These are phyloP conservation scores for Podospora australis DNA, from an alignment of 495 filamentous ascomycete species.

Conservation along the genomic window DNA sequence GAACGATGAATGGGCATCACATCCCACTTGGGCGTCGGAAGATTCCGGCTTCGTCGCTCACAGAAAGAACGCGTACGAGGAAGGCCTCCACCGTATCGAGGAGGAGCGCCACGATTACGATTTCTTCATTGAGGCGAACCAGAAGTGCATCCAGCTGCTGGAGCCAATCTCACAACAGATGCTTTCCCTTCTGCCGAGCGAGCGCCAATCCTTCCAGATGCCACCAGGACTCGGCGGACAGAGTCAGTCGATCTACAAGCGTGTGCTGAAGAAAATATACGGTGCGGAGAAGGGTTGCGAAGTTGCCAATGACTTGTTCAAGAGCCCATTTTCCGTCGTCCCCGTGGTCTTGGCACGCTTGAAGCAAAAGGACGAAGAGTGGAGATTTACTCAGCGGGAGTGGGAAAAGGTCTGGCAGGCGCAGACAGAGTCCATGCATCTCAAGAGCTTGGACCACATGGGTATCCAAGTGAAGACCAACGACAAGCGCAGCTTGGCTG, in stretches of 20 bases:
- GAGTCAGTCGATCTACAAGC: slow-evolving; percentile 91
- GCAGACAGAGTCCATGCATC: slow-evolving; percentile 86
- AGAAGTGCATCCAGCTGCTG: slow-evolving; percentile 86
- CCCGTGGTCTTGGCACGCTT: slow-evolving; percentile 80
- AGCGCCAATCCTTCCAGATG: slow-evolving; percentile 66
- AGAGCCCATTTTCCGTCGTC: slow-evolving; percentile 71
- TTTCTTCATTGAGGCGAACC: slow-evolving; percentile 91
- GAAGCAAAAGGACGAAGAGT: slow-evolving; percentile 92
- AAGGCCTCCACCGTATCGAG: slow-evolving; percentile 89
- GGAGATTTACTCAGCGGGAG: slow-evolving; percentile 91
- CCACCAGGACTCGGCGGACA: slow-evolving; percentile 82
- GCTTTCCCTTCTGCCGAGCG: slow-evolving; percentile 61
- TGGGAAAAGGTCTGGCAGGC: slow-evolving; percentile 99
- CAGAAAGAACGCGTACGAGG: slow-evolving; percentile 90
- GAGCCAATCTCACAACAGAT: slow-evolving; percentile 91
- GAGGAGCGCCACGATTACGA: slow-evolving; percentile 99
- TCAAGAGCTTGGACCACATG: slow-evolving; percentile 93
- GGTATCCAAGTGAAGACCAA: slow-evolving; percentile 72
- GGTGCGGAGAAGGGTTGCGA: slow-evolving; percentile 73
- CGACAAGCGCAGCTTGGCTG: slow-evolving; percentile 84
- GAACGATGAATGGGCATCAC: slow-evolving; percentile 97
- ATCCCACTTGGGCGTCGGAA: slow-evolving; percentile 98
- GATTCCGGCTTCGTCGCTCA: slow-evolving; percentile 98
- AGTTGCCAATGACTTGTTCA: slow-evolving; percentile 77
- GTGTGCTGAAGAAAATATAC: slow-evolving; percentile 98